Percentiles rank a stretch among this genome's conserved stretches.
phyloP scores from a whole-genome alignment of 2,329 filamentous ascomycete species.

The Berkeleyomyces rouxiae region DNA sequence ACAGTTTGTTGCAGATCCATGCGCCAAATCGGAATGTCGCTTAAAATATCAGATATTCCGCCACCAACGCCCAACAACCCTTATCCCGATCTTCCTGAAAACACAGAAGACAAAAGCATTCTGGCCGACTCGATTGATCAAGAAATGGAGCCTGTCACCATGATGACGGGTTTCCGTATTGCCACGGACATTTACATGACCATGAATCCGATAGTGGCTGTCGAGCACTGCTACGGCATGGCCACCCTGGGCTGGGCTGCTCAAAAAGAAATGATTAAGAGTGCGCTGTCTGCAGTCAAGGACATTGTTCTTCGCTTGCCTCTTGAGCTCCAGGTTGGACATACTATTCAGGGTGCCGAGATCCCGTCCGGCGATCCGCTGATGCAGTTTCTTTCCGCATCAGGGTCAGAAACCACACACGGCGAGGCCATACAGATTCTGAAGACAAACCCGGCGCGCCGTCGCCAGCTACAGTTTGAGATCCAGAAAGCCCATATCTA shows the following conservation, averaged over 20 bases:
- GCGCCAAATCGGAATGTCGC: constrained; percentile 56
- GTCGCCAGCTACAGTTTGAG: constrained; percentile 55
- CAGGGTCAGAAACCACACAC: constrained; percentile 28
- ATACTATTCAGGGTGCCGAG: constrained; percentile 19
- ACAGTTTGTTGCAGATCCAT: constrained; percentile 40
- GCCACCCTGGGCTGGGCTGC: constrained; percentile 60
- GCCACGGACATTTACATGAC: constrained; percentile 65
- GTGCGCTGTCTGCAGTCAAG: constrained; percentile 55
- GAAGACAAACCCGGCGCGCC: constrained; percentile 31
- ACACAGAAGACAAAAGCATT: constrained; percentile 74
- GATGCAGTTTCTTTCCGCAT: constrained; percentile 21
- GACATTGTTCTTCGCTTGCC: constrained; percentile 51
- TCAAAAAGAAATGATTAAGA: constrained; percentile 57
- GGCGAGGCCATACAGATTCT: constrained; percentile 33
- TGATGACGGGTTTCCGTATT: constrained; percentile 65
- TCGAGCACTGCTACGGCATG: constrained; percentile 69
- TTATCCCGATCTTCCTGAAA: constrained; percentile 63
- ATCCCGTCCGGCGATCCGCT: constrained; percentile 16
- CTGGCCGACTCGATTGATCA: constrained; percentile 54
- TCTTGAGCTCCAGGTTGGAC: constrained; percentile 44
- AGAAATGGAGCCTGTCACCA: constrained; percentile 48
- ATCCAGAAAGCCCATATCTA: constrained; percentile 89
- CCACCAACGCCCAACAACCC: constrained; percentile 59
- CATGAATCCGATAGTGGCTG: constrained; percentile 61
- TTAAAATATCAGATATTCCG: constrained; percentile 56